Evolutionary conservation across 1,139 yeast genomes (phyloP).

Genomic region (Saccharomyces hybrid): DNA sequence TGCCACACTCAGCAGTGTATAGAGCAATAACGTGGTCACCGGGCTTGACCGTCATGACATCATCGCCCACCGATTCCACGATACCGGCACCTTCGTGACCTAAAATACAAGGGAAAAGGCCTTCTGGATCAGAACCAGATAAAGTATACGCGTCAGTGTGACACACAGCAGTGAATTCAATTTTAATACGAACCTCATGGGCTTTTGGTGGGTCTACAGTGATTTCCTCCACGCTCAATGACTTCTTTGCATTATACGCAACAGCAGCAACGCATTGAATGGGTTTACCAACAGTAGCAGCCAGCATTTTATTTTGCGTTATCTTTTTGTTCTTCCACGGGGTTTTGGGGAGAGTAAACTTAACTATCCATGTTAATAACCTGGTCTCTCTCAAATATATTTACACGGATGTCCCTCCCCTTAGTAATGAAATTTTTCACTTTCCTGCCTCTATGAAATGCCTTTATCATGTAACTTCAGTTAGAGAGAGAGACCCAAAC

Average conservation of each 20-base stretch:
- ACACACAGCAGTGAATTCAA: conserved; percentile 87
- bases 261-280: conserved; percentile 93
- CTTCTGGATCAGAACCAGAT: conserved; percentile 94
- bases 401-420: neutral
- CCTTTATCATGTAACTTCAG: neutral
- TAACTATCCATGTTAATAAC: neutral
- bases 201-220: conserved; percentile 93
- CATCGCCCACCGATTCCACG: conserved; percentile 89
- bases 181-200: conserved; percentile 91
- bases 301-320: neutral
- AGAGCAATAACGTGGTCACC: conserved; percentile 90
- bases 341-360: neutral
- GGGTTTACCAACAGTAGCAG: conserved; percentile 43
- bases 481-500: neutral
- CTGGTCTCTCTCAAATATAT: neutral
- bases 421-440: neutral
- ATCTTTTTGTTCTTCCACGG: neutral
- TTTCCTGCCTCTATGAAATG: neutral
- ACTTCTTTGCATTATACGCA: conserved; percentile 93
- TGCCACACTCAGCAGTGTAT: conserved; percentile 93
- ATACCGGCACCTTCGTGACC: conserved; percentile 98
- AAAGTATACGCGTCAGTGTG: conserved; percentile 97
- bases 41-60: conserved; percentile 74
- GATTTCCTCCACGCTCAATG: conserved; percentile 75
- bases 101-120: conserved; percentile 82